These are phyloP conservation scores for Trametes sp. DNA, from an alignment of 1,284 basidiomycete species.

Conservation along the genomic window DNA sequence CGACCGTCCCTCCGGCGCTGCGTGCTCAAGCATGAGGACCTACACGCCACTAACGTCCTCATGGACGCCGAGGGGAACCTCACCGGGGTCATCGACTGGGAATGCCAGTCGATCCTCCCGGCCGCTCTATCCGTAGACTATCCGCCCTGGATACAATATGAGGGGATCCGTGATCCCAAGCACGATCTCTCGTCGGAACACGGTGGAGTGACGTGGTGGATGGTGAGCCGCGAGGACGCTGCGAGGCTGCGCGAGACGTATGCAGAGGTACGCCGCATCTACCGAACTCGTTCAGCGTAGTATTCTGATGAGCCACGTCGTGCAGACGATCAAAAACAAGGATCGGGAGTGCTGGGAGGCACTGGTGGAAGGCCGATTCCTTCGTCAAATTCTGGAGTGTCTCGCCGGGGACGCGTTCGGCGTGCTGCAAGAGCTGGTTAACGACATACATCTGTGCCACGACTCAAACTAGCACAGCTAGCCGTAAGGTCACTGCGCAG, in stretches of 20 bases:
- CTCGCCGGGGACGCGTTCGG: no score
- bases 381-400: no score
- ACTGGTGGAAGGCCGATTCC: conserved; percentile 19
- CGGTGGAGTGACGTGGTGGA: not conserved
- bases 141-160: not conserved
- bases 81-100: conserved; percentile 10
- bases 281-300: no score
- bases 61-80: not conserved
- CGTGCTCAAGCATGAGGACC: conserved; percentile 19
- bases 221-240: not conserved
- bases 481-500: no score
- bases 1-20: conserved; percentile 9
- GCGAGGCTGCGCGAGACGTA: not conserved
- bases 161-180: not conserved
- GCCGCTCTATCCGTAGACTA: not conserved
- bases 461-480: no score
- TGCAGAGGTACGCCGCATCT: no score
- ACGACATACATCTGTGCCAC: no score
- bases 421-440: no score
- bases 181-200: no score
- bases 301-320: no score
- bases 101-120: not conserved
- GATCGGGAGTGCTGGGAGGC: conserved; percentile 22
- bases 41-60: not conserved
- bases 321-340: no score